Base-by-base conservation (phyloP, 495 filamentous ascomycete species). In the Neurospora terricola region DNA sequence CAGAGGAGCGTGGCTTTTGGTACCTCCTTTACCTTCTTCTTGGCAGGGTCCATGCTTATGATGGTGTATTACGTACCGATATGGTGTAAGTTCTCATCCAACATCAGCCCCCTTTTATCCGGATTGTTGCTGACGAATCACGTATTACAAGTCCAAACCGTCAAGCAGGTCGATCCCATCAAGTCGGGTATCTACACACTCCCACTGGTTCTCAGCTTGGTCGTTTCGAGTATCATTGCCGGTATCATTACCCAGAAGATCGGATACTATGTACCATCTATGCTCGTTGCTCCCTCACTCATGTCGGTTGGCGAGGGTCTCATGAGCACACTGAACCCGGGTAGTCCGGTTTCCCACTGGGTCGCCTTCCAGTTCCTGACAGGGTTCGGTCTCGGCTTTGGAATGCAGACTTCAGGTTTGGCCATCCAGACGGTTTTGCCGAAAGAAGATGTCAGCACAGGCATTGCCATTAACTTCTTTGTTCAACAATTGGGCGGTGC, bases 301-400 rank as follows among this genome's bases (percentile, higher is more conserved):
- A 89, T 91, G 85, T 80, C 89, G 21, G 83, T 90, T 21, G 92
- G 91, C 4, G 84, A 89, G 39, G 92, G 92, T 5, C 83, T 94
- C 11, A 82, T 94, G 73, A 89, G 86, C 12, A 93, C 91, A 0
- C 88, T 93, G 75, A 83, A 83, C 39, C 80, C 85, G 0, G 78
- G 86, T 71, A 88, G 88, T 8, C 77, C 78, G 16, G 81, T 85
- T 12, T 73, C 84, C 5, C 84, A 87, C 45, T 94, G 92, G 91
- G 91, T 93, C 70, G 90, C 88, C 12, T 93, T 88, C 78, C 91
- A 94, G 76, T 84, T 92, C 71, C 73, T 94, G n/a, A 87, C 85
- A 69, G 93, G 93, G 40, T 84, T 91, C 12, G 93, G 92, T 8
- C 77, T 93, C 7, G 93, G 92, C 0, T 81, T 88, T 10, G 91